A percentile compares a stretch with the other conserved stretches of the same genome.
These are phyloP conservation scores for Tulasnella sp. DNA, from an alignment of 768 basidiomycete species.

Conservation along the genomic window DNA sequence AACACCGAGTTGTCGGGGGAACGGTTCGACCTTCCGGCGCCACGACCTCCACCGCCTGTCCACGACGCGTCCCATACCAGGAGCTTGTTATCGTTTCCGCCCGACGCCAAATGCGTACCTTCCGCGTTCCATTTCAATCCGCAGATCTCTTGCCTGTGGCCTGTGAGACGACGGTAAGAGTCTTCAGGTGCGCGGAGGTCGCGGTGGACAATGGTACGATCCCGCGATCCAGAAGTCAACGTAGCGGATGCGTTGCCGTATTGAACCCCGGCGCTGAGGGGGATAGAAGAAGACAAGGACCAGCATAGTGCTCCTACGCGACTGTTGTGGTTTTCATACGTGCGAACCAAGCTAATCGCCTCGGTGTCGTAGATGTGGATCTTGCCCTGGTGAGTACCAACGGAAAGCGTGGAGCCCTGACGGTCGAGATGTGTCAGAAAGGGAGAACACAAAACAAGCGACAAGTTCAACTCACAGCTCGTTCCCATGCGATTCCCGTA, in stretches of 20 bases:
- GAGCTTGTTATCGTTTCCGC: slow-evolving; percentile 98
- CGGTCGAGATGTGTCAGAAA: neutral
- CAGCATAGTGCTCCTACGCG: slow-evolving; percentile 91
- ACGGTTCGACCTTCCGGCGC: slow-evolving; percentile 20
- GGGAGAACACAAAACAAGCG: neutral
- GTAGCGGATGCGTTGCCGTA: slow-evolving; percentile 37
- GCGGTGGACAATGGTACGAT: slow-evolving; percentile 80
- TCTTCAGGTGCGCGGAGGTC: slow-evolving; percentile 68
- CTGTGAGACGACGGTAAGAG: slow-evolving; percentile 59
- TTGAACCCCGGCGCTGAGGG: neutral
- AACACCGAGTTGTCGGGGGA: slow-evolving; percentile 25
- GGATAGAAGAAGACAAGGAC: slow-evolving; percentile 37
- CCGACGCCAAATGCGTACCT: slow-evolving; percentile 67
- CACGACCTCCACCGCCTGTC: slow-evolving; percentile 22
- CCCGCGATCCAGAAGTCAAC: slow-evolving; percentile 81
- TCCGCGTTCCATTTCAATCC: slow-evolving; percentile 81
- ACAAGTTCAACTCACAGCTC: slow-evolving; percentile 35
- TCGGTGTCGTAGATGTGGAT: slow-evolving; percentile 90
- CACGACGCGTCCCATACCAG: slow-evolving; percentile 91
- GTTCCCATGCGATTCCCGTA: slow-evolving; percentile 88
- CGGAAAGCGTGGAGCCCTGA: slow-evolving; percentile 73
- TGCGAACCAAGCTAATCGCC: slow-evolving; percentile 59
- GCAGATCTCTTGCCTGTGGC: slow-evolving; percentile 88
- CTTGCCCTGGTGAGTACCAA: slow-evolving; percentile 81
- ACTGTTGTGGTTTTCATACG: slow-evolving; percentile 77